Evolutionary conservation across 2,329 filamentous ascomycete species (phyloP).

Genomic region (Penicillium hesseltinei): DNA sequence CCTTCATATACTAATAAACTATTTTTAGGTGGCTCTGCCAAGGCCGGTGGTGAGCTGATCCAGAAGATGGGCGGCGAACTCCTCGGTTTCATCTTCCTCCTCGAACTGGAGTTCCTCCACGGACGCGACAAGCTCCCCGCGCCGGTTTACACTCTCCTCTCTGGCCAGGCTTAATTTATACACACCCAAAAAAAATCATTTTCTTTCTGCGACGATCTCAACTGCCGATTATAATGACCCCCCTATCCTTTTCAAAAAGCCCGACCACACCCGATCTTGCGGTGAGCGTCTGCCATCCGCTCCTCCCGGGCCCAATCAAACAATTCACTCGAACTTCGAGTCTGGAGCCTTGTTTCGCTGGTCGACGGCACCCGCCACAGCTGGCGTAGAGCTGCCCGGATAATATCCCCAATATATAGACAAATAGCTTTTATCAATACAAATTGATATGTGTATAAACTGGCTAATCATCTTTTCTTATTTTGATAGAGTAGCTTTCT

Average conservation of each 20-base stretch:
- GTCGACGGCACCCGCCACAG: conserved; percentile 6
- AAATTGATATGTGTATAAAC: conserved; percentile 8
- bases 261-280: conserved; percentile 6
- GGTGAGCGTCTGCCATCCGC: conserved; percentile 2
- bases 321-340: not conserved
- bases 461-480: not conserved
- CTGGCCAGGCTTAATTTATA: conserved; percentile 51
- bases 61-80: conserved; percentile 81
- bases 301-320: not conserved
- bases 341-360: conserved; percentile 8
- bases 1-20: conserved; percentile 1
- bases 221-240: conserved; percentile 14
- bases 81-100: conserved; percentile 88
- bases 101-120: conserved; percentile 91
- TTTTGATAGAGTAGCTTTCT: not conserved
- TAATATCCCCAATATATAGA: conserved; percentile 17
- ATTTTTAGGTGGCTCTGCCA: conserved; percentile 76
- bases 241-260: conserved; percentile 2
- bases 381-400: conserved; percentile 15
- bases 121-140: conserved; percentile 85
- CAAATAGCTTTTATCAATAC: conserved; percentile 14
- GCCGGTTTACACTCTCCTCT: conserved; percentile 80
- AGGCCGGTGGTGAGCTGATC: conserved; percentile 82
- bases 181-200: conserved; percentile 7
- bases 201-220: conserved; percentile 10